These are phyloP conservation scores for Blastomyces silverae DNA, from an alignment of 2,329 filamentous ascomycete species.

Conservation along the genomic window DNA sequence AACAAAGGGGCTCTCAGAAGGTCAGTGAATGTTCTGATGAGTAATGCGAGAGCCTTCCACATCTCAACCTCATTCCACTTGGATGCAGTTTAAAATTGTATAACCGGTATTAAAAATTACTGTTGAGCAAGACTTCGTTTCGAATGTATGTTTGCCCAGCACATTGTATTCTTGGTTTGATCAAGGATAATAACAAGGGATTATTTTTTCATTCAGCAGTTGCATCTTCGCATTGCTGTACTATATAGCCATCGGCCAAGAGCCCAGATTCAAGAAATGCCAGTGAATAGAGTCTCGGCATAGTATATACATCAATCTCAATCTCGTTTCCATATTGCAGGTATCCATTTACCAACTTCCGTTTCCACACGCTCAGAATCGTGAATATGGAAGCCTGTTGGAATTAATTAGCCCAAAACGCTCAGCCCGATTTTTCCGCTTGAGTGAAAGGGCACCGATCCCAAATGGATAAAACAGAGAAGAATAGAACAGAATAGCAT, in stretches of 20 bases:
- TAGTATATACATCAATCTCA: not conserved
- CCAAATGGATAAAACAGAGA: not conserved
- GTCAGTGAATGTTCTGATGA: not conserved
- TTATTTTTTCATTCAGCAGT: not conserved
- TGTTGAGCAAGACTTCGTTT: not conserved
- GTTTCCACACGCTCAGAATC: conserved; percentile 31
- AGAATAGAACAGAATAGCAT: not conserved
- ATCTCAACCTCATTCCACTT: not conserved
- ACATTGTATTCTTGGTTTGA: not conserved
- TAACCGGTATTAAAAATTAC: not conserved
- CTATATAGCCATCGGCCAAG: not conserved
- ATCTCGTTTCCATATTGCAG: too few species aligned
- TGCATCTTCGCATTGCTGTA: not conserved
- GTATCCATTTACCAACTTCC: not conserved
- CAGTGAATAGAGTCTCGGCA: not conserved
- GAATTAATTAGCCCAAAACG: conserved; percentile 17
- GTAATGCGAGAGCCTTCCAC: not conserved
- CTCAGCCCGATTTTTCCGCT: not conserved
- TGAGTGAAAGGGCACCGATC: not conserved
- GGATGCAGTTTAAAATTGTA: not conserved
- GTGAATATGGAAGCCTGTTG: conserved; percentile 42
- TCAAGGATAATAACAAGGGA: not conserved
- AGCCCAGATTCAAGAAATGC: not conserved
- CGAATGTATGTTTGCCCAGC: not conserved
- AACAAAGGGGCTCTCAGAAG: not conserved